phyloP scores from a whole-genome alignment of 2,329 filamentous ascomycete species.

The Penicillium italicum region DNA sequence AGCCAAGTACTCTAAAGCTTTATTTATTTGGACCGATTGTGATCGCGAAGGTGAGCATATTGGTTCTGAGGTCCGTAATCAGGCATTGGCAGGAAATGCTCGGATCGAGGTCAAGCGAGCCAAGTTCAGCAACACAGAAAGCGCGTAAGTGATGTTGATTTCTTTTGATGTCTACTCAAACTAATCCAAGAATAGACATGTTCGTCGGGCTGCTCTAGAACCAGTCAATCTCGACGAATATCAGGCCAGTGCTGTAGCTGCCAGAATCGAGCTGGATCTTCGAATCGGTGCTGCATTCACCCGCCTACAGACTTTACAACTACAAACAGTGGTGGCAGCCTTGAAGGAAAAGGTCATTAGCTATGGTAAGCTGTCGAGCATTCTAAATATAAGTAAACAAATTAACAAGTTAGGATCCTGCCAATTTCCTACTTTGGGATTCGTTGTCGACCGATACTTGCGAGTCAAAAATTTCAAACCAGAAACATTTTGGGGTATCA shows the following conservation, averaged over 20 bases:
- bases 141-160: constrained; percentile 57
- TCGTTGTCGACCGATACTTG: constrained; percentile 94
- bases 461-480: constrained; percentile 90
- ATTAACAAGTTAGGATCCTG: constrained; percentile 63
- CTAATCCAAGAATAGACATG: constrained; percentile 60
- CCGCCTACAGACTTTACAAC: constrained; percentile 73
- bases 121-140: constrained; percentile 92
- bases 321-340: constrained; percentile 68
- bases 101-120: constrained; percentile 78
- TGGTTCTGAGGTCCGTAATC: constrained; percentile 80
- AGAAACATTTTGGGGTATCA: constrained; percentile 90
- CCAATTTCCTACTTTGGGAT: constrained; percentile 93
- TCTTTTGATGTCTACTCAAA: neutral
- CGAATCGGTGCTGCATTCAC: constrained; percentile 92
- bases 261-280: constrained; percentile 87
- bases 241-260: constrained; percentile 81
- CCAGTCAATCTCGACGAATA: constrained; percentile 76
- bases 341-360: constrained; percentile 67
- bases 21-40: constrained; percentile 99
- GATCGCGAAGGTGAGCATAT: constrained; percentile 98
- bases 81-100: constrained; percentile 70
- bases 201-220: constrained; percentile 74
- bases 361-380: constrained; percentile 59
- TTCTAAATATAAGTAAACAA: neutral
- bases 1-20: constrained; percentile 65